Evolutionary conservation across 805 yeast genomes (phyloP).

Genomic region (Barnettozyma salicaria): DNA sequence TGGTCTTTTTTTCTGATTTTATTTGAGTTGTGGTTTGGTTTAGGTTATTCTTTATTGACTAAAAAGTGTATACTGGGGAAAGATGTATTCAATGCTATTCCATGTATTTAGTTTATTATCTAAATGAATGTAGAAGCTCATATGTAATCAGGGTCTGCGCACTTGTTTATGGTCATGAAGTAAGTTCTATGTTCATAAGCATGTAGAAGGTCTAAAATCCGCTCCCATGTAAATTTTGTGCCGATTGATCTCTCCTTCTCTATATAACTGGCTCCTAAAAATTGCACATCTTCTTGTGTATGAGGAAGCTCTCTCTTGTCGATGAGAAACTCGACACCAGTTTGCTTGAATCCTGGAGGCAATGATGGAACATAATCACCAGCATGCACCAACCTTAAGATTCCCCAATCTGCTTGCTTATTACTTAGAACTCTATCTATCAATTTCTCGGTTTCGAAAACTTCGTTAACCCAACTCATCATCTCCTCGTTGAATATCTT

Average conservation of each 20-base stretch:
- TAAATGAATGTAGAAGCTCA: not conserved
- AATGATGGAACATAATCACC: conserved; percentile 54
- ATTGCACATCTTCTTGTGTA: conserved; percentile 14
- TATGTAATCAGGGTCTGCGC: conserved; percentile 21
- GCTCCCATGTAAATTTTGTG: not conserved
- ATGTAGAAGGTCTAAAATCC: conserved; percentile 23
- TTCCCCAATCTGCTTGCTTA: conserved; percentile 29
- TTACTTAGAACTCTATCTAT: conserved; percentile 17
- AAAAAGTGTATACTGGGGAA: conserved; percentile 1
- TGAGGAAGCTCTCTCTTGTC: conserved; percentile 36
- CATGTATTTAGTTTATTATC: too few relatives aligned
- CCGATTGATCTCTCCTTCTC: not conserved
- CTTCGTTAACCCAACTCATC: conserved; percentile 45
- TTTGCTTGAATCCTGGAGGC: conserved; percentile 42
- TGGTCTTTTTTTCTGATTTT: not conserved
- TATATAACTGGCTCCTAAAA: conserved; percentile 10
- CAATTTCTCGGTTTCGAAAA: conserved; percentile 37
- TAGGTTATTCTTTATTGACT: not conserved
- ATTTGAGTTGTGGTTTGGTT: not conserved
- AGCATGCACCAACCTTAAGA: conserved; percentile 49
- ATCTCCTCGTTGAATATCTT: conserved; percentile 52
- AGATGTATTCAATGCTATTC: too few relatives aligned
- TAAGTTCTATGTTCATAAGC: conserved; percentile 34
- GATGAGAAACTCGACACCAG: conserved; percentile 30
- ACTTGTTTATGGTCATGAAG: conserved; percentile 30